Base-by-base conservation (phyloP, 768 basidiomycete species). In the Collybiopsis luxurians region DNA sequence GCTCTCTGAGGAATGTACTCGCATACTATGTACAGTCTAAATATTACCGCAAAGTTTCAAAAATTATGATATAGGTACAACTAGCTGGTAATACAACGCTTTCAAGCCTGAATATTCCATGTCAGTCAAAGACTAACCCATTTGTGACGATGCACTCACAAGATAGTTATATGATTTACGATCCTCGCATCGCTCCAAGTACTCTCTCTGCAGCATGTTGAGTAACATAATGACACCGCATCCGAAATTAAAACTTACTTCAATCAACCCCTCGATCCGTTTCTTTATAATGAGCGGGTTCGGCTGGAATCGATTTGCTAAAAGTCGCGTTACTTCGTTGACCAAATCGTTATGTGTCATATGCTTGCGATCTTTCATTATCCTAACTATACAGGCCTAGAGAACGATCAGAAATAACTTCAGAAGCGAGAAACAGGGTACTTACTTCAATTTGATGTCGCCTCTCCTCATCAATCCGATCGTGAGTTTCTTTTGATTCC, bases 381-480 rank as follows among this genome's bases (percentile, higher is more conserved):
- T 86, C 30, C 97, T 87, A 24, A 99, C 97, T 60, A 98, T 89
- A 66, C 93, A 98, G 1, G 97, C 97, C 95, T 99, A 47, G n/a
- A 44, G 49, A 21, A 31, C 28, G 7, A 21, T 40, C 12, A 42
- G 13, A 15, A n/a, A 61, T 55, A 63, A 7, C 49, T 48, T 36
- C 58, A 21, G 17, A 46, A 31, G 40, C 3, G 36, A 1, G 46
- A 12, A 28, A 27, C 45, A 21, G 13, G 40, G 13, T 24, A 72
- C 83, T 53, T 59, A 93, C 96, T 76, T 98, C 96, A 44, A 86
- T 90, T 71, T 95, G 87, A 71, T 94, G 86, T 60, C 80, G 85
- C 45, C 97, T 77, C 69, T 96, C 95, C 67, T 98, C 96, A 26
- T 96, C 95, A 34, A 99, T 86, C 49, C 89, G 86, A 59, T 87